These are phyloP conservation scores for Gastrolobium villosum DNA, from an alignment of 306 rosid genomes.

Conservation along the genomic window DNA sequence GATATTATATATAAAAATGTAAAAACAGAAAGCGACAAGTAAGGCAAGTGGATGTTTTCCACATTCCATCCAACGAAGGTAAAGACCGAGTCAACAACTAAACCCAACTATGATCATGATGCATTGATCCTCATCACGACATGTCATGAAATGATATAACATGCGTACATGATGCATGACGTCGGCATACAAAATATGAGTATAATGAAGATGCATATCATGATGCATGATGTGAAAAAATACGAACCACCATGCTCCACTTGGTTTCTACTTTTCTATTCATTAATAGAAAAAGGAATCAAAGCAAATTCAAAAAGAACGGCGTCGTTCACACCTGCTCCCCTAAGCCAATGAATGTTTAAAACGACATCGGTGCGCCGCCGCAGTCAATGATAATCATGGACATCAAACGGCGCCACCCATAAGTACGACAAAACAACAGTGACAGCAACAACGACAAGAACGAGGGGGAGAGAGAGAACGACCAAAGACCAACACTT, in stretches of 20 bases:
- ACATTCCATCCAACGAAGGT: background rate
- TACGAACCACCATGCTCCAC: background rate
- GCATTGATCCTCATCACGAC: background rate
- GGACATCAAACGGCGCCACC: slow-evolving; percentile 41
- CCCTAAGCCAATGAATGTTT: slow-evolving; percentile 7
- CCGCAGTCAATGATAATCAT: slow-evolving; percentile 50
- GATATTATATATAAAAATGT: background rate
- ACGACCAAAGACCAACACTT: background rate
- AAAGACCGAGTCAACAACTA: slow-evolving; percentile 7
- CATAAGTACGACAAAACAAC: slow-evolving; percentile 35
- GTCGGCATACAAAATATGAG: background rate
- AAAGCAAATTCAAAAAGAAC: background rate
- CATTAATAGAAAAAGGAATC: background rate
- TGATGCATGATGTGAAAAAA: background rate
- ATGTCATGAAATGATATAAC: background rate
- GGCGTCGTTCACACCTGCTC: slow-evolving; percentile 40
- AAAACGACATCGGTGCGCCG: slow-evolving; percentile 45
- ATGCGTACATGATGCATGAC: background rate
- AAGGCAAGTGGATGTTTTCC: background rate
- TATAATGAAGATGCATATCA: background rate
- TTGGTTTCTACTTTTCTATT: background rate
- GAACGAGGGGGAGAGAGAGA: background rate
- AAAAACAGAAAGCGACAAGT: slow-evolving; percentile 30
- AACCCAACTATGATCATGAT: slow-evolving; percentile 5
- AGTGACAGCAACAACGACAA: slow-evolving; percentile 19